These are phyloP conservation scores for Colletotrichum gigasporum DNA, from an alignment of 2,329 filamentous ascomycete species.

Conservation along the genomic window DNA sequence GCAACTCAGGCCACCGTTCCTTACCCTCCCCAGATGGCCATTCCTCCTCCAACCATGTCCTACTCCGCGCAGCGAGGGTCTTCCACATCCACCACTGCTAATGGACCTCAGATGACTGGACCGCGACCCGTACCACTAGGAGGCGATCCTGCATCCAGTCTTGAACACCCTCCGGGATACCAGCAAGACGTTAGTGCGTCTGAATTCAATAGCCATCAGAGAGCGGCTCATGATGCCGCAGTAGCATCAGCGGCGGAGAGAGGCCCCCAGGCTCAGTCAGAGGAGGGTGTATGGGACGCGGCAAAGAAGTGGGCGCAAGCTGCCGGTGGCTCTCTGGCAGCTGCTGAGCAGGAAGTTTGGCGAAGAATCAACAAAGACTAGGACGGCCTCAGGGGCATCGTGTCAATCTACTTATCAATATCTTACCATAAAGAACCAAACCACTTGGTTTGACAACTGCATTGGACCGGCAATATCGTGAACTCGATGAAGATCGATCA, in stretches of 20 bases:
- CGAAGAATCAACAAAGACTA: conserved; percentile 69
- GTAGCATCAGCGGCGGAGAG: conserved; percentile 41
- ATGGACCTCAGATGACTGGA: conserved; percentile 38
- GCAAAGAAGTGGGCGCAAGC: conserved; percentile 67
- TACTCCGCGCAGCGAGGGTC: conserved; percentile 56
- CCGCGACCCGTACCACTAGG: conserved; percentile 37
- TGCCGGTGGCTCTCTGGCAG: conserved; percentile 66
- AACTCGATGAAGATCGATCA: not conserved
- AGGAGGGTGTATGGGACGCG: conserved; percentile 62
- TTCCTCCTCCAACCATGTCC: conserved; percentile 55
- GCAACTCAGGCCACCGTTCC: conserved; percentile 42
- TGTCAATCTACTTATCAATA: not conserved
- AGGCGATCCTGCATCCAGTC: conserved; percentile 38
- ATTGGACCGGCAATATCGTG: not conserved
- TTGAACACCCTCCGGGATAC: conserved; percentile 64
- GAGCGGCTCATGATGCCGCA: conserved; percentile 48
- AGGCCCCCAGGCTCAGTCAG: conserved; percentile 37
- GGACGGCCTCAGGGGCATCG: conserved; percentile 8
- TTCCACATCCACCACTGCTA: conserved; percentile 49
- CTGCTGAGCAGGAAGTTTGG: conserved; percentile 71
- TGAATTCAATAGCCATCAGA: conserved; percentile 59
- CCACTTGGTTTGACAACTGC: not conserved
- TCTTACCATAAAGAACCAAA: not conserved
- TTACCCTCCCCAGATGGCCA: conserved; percentile 59
- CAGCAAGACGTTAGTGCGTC: conserved; percentile 64